These are phyloP conservation scores for Soucietia sequanensis DNA, from an alignment of 805 yeast species.

Conservation along the genomic window DNA sequence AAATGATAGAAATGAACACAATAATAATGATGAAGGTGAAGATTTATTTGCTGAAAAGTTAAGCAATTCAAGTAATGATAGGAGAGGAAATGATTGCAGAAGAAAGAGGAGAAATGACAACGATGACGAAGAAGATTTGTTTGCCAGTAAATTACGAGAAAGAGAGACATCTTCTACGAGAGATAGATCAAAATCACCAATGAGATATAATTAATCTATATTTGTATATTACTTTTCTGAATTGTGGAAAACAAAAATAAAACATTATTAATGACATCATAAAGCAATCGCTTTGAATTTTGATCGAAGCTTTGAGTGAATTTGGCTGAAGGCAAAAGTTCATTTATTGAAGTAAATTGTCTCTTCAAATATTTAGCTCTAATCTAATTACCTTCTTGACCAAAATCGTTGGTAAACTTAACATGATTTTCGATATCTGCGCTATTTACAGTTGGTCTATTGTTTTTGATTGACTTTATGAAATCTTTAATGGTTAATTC, in stretches of 20 bases:
- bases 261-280: no score
- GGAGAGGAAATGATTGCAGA: conserved; percentile 4
- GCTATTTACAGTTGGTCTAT: conserved; percentile 92
- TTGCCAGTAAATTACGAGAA: conserved; percentile 30
- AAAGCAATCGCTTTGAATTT: no score
- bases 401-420: conserved; percentile 91
- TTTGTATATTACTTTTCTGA: no score
- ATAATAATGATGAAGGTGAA: conserved; percentile 20
- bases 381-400: conserved; percentile 87
- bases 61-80: conserved; percentile 6
- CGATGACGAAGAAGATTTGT: conserved; percentile 33
- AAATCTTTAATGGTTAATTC: conserved; percentile 87
- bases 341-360: neutral
- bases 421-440: conserved; percentile 79
- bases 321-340: neutral
- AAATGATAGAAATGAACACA: conserved; percentile 6
- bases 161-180: conserved; percentile 11
- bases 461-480: conserved; percentile 83
- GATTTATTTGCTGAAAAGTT: conserved; percentile 37
- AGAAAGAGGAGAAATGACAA: conserved; percentile 4
- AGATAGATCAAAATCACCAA: conserved; percentile 16
- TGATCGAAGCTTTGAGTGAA: no score
- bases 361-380: neutral
- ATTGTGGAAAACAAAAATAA: no score
- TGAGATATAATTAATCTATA: conserved; percentile 9